Base-by-base conservation (phyloP, 140 eudicot genomes). In the Stevia rebaudiana region DNA sequence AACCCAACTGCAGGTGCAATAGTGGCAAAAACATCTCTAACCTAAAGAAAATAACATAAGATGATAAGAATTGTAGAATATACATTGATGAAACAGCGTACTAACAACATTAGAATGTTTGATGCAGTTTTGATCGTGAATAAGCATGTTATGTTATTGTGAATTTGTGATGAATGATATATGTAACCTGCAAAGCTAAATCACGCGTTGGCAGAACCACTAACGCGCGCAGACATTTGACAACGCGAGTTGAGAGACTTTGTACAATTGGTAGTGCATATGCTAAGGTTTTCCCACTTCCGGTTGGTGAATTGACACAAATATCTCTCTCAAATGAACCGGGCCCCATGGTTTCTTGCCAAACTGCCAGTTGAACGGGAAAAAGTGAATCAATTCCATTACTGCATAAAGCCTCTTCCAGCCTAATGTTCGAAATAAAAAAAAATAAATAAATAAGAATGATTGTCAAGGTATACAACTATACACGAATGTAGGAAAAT, bases 331-430 rank as follows among this genome's bases (percentile, higher is more conserved):
- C 91, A 40, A 91, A 91, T 16, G 76, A 83, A 50, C 98, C 96
- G 21, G 96, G 96, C 6, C 98, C 98, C 16, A 87, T 65, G 10
- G 94, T 87, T 79, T 91, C 96, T 50, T 84, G 91, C 98, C 98
- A 91, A 53, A 87, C 95, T 13, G 91, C 91, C 16, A 87, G 81
- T 82, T 91, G 98, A 43, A 87, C 95, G 1, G 96, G 91, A 73
- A 87, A 91, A 35, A 87, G 88, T 25, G 96, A 91, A 64, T 73
- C 53, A 48, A 84, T 56, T n/a, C 88, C 88, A 74, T 68, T 74
- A 22, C 65, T 70, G 50, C 67, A 62, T 77, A 91, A 73, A 23
- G 88, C 95, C 51, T 10, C 76, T 71, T 74, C 79, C 66, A 91
- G 71, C 75, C 98, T 90, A 61, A 62, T 37, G 28, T 48, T 60